These are phyloP conservation scores for Amauroascus niger DNA, from an alignment of 2,329 filamentous ascomycete species.

Conservation along the genomic window DNA sequence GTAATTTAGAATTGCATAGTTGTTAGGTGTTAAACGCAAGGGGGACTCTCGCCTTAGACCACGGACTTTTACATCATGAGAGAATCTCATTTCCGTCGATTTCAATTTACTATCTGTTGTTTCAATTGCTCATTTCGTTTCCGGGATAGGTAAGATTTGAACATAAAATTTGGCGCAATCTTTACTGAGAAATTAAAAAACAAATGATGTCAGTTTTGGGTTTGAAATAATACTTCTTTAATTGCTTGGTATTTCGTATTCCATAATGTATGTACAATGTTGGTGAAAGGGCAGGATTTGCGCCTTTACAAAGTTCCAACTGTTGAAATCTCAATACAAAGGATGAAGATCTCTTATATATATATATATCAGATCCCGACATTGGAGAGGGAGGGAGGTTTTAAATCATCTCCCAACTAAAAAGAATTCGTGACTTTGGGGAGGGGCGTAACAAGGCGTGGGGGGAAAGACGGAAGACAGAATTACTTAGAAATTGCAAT, in stretches of 20 bases:
- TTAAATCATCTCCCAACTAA: background rate
- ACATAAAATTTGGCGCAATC: no score
- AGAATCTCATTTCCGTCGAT: background rate
- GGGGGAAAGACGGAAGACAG: background rate
- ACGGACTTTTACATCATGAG: background rate
- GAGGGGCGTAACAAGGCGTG: background rate
- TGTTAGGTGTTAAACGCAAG: background rate
- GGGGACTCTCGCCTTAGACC: background rate
- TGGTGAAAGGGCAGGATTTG: no score
- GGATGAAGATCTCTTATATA: background rate
- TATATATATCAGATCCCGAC: background rate
- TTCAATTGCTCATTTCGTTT: no score
- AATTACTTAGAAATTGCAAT: slow-evolving; percentile 5
- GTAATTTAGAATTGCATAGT: no score
- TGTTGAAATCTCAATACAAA: background rate
- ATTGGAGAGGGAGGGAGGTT: background rate
- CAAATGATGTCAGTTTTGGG: no score
- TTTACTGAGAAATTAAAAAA: no score
- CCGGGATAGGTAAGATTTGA: no score
- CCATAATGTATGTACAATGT: background rate
- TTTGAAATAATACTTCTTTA: background rate
- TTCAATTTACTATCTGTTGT: no score
- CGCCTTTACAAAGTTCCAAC: background rate
- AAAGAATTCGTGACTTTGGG: background rate
- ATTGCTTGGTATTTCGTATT: background rate